Evolutionary conservation across 805 yeast species (phyloP), one percentile per base, ranked within the genome.

Genomic region (Suhomyces faveliae): DNA sequence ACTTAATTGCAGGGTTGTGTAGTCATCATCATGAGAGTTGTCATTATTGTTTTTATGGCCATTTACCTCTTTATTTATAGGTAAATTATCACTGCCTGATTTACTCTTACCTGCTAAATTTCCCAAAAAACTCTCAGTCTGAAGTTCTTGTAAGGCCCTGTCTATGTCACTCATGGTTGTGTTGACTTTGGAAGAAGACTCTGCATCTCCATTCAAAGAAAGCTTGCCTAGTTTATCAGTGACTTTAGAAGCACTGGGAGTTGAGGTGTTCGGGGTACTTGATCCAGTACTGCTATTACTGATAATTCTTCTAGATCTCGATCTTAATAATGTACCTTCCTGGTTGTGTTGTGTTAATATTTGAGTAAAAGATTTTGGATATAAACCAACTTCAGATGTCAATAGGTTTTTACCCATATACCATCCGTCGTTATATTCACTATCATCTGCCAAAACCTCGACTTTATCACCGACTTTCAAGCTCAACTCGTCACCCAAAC

Each of bases 351-450:
- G 40, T 35, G 55, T 59, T 35, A 68, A 66, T 8, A 78, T 62
- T 55, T 84, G 84, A 1, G 97, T 91, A 65, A 92, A 92, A 3
- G 89, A 82, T 55, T 87, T 87, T 11, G 99, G 99, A 61, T 90
- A 94, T 37, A 92, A 71, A 0, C 99, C 99, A 10, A 89, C 92
- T 45, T 80, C 78, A 46, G 81, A 79, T 0, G 92, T 83, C 43
- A 79, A 61, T 43, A 89, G 61, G 57, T 91, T 91, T 50, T 81
- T 83, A 3, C 97, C 96, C 76, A 88, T 86, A 62, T 85, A 94
- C 99, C 99, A 94, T 13, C 98, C 97, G 66, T 94, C 98, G 58
- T 88, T 87, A 66, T 87, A 94, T 60, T 89, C 97, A 52, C 85
- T 80, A 67, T 94, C 99, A 66, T 90, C 97, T 39, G 96, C 89